Evolutionary conservation across 352 stramenopile species (phyloP), one percentile per base, ranked within the genome.

Genomic region (Pythium chondricola): DNA sequence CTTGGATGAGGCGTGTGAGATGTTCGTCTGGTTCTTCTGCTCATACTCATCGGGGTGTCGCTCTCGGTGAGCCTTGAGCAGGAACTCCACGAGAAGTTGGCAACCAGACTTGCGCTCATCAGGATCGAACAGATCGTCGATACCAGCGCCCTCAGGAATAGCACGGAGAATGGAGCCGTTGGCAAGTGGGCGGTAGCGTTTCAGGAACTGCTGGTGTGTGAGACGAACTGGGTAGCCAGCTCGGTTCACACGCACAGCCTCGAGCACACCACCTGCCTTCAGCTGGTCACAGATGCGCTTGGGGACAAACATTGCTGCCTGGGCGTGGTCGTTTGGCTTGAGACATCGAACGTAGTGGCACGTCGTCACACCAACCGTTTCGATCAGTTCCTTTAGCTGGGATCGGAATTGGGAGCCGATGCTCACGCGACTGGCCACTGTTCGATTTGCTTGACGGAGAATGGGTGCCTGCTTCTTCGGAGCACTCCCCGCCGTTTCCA

Each of bases 281-380:
- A 98, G 65, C 71, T 99, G 96, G 56, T 99, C 95, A 30, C 95
- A 97, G 10, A 98, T 75, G 30, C 95, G 78, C 57, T 97, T 93
- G 13, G 94, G 51, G 25, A 87, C 82, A 56, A 98, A 83, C 26
- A 68, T 44, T 18, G 67, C 71, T 1, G 80, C 53, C 40, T 96
- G 90, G 10, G 97, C 92, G 13, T 90, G 74, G 66, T 99, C 96
- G 63, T 99, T 99, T 0, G 97, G 96, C 71, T 99, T 99, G 33
- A 99, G 83, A 67, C 96, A 99, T n/a, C 96, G 83, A 21, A 99
- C 93, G 67, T 99, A 99, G 59, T 99, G 95, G 24, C 95, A 97
- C 51, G 89, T 81, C 0, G 94, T 98, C 13, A 80, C 74, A 54
- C 96, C 87, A 30, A 99, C 85, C 18, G 95, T 97, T 27, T 90